Percentiles rank a stretch among this genome's conserved stretches.
These are phyloP conservation scores for Aspergillus intermedius DNA, from an alignment of 2,329 filamentous ascomycete species.

Conservation along the genomic window DNA sequence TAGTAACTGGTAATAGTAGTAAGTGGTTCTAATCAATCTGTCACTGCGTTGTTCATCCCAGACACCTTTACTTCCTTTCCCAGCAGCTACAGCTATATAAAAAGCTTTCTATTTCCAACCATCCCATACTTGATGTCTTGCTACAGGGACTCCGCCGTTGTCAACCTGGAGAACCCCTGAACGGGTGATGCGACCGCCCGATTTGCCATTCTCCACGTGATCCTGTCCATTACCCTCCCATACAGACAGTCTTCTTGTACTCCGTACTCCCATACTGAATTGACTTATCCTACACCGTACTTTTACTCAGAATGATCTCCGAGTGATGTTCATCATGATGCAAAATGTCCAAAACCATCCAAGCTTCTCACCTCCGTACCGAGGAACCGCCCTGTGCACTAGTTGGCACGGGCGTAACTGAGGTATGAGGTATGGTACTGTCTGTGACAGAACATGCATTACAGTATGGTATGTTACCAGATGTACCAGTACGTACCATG, in stretches of 20 bases:
- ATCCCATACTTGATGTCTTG: background rate
- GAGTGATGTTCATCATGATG: conserved; percentile 16
- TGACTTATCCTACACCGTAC: background rate
- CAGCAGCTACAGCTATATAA: background rate
- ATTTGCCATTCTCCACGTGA: background rate
- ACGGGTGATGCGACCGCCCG: background rate
- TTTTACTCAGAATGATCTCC: background rate
- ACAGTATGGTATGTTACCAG: background rate
- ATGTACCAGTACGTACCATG: background rate
- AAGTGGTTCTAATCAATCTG: background rate
- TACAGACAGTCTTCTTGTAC: background rate
- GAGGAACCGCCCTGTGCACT: background rate
- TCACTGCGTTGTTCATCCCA: background rate
- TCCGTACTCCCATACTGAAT: background rate
- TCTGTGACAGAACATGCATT: background rate
- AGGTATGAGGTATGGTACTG: background rate
- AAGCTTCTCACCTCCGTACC: background rate
- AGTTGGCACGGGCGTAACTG: background rate
- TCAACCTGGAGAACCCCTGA: background rate
- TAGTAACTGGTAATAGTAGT: background rate
- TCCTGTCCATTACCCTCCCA: background rate
- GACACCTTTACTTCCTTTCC: background rate
- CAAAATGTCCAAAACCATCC: conserved; percentile 3
- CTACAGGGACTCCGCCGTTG: background rate
- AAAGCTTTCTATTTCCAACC: background rate